A percentile compares a stretch with the other conserved stretches of the same genome.
Evolutionary conservation across 495 filamentous ascomycete genomes (phyloP).

Genomic region (Trichoderma orchidacearum): DNA sequence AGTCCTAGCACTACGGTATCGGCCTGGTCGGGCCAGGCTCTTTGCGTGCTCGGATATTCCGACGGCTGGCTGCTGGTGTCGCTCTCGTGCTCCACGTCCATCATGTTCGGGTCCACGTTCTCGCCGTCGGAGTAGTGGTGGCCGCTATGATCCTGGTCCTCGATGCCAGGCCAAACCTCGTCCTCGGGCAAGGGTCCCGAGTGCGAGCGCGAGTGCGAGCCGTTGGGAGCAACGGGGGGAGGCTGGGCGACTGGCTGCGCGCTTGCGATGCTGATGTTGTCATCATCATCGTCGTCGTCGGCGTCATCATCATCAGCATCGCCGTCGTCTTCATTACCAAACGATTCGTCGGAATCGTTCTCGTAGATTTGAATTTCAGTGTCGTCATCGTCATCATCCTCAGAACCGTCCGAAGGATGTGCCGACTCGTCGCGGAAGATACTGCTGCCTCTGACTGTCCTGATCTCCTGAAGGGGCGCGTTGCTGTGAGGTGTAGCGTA

Average conservation of each 20-base stretch:
- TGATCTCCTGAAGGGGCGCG: constrained; percentile 16
- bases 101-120: constrained; percentile 21
- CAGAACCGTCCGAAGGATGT: constrained; percentile 7
- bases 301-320: constrained; percentile 22
- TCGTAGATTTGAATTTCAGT: constrained; percentile 12
- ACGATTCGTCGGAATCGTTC: constrained; percentile 17
- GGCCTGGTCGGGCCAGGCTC: constrained; percentile 9
- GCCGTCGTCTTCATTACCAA: constrained; percentile 18
- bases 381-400: constrained; percentile 9
- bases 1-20: too few relatives aligned
- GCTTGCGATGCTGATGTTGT: constrained; percentile 7
- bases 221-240: not conserved
- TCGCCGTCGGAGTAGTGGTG: constrained; percentile 19
- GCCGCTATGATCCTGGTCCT: constrained; percentile 11
- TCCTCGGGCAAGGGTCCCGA: constrained; percentile 19
- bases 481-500: constrained; percentile 44
- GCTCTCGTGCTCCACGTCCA: constrained; percentile 12
- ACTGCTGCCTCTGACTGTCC: constrained; percentile 3
- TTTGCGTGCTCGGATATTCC: constrained; percentile 25
- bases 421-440: constrained; percentile 4
- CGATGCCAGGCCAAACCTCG: constrained; percentile 28
- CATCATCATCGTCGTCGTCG: constrained; percentile 13
- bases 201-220: not conserved
- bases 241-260: not conserved
- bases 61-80: constrained; percentile 20